Percentiles rank a stretch among this genome's conserved stretches.
These are phyloP conservation scores for Penicillium sp. DNA, from an alignment of 2,329 filamentous ascomycete genomes.

Conservation along the genomic window DNA sequence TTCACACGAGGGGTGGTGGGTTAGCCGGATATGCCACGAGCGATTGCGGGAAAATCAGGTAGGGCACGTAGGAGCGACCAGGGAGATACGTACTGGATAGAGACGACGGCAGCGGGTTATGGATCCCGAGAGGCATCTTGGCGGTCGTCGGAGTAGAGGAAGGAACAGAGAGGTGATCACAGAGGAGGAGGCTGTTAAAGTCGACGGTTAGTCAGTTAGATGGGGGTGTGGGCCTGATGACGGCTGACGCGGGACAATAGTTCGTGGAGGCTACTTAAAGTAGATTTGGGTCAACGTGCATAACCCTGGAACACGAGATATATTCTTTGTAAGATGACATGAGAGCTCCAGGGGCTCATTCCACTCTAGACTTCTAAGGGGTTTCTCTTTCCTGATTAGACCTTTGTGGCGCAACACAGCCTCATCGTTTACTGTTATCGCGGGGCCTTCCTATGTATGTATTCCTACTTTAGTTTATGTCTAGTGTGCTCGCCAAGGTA, in stretches of 20 bases:
- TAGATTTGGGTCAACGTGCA: neutral
- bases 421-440: neutral
- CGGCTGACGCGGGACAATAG: slow-evolving; percentile 18
- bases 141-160: slow-evolving; percentile 7
- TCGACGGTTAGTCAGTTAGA: slow-evolving; percentile 20
- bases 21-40: slow-evolving; percentile 27
- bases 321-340: neutral
- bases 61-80: slow-evolving; percentile 1
- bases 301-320: neutral
- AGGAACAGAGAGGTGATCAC: slow-evolving; percentile 4
- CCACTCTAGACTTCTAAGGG: neutral
- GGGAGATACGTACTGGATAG: slow-evolving; percentile 41
- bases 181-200: slow-evolving; percentile 9
- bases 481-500: neutral
- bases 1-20: slow-evolving; percentile 24
- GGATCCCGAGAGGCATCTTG: slow-evolving; percentile 43
- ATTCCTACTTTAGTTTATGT: neutral
- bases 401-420: neutral
- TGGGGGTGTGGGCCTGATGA: slow-evolving; percentile 24
- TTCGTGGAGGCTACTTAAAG: slow-evolving; percentile 5
- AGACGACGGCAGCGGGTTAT: slow-evolving; percentile 47
- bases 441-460: neutral
- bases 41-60: slow-evolving; percentile 32
- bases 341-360: neutral
- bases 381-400: neutral